Evolutionary conservation across 305 asterid species (phyloP).

Genomic region (Fraxinus paxiana): DNA sequence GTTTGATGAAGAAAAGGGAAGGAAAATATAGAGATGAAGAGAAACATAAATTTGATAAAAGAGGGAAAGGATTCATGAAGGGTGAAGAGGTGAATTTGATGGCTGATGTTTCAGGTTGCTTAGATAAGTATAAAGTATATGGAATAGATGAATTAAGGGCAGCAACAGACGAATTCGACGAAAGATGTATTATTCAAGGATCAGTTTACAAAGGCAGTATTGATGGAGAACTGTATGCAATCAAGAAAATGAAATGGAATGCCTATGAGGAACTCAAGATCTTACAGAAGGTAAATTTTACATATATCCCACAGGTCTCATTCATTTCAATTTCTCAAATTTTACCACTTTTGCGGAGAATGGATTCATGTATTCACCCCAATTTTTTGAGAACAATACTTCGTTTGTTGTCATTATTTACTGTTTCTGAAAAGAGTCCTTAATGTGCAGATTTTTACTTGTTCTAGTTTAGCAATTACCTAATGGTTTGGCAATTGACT

Average conservation of each 20-base stretch:
- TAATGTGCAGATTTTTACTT: neutral
- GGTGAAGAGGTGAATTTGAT: constrained; percentile 56
- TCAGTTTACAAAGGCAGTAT: constrained; percentile 74
- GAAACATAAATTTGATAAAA: constrained; percentile 25
- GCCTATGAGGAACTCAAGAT: constrained; percentile 94
- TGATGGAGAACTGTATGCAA: constrained; percentile 63
- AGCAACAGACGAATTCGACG: constrained; percentile 74
- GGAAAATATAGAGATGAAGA: constrained; percentile 30
- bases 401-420: neutral
- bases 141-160: constrained; percentile 58
- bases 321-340: neutral
- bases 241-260: constrained; percentile 97
- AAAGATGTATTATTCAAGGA: constrained; percentile 57
- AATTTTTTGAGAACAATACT: neutral
- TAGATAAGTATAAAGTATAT: constrained; percentile 82
- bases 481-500: neutral
- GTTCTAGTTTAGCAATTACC: neutral
- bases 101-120: constrained; percentile 83
- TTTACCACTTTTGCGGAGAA: neutral
- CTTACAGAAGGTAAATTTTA: constrained; percentile 64
- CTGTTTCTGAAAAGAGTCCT: neutral
- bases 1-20: constrained; percentile 26
- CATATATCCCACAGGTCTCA: neutral
- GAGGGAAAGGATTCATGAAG: constrained; percentile 33
- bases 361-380: neutral